phyloP scores from a whole-genome alignment of 2,329 filamentous ascomycete species.

The Paracamarosporium sp. region DNA sequence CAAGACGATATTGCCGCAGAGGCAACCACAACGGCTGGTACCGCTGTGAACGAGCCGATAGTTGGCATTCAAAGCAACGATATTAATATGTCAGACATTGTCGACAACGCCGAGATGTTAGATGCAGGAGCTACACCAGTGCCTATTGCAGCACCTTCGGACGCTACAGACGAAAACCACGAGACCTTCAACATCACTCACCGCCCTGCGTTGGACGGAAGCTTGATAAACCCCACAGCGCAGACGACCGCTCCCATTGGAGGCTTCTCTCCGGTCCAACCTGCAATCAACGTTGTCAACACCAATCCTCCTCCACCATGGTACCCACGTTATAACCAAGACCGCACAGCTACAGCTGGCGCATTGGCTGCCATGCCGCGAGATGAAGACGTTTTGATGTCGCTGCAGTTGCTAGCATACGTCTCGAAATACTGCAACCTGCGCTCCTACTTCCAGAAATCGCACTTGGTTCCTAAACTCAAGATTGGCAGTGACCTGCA shows the following conservation, averaged over 20 bases:
- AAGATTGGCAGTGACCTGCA: slow-evolving; percentile 88
- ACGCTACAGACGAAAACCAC: slow-evolving; percentile 73
- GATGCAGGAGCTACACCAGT: slow-evolving; percentile 73
- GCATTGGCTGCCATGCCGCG: slow-evolving; percentile 91
- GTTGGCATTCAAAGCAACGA: slow-evolving; percentile 79
- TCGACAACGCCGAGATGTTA: slow-evolving; percentile 80
- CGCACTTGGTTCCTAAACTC: slow-evolving; percentile 89
- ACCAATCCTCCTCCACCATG: slow-evolving; percentile 80
- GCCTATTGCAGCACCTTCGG: slow-evolving; percentile 78
- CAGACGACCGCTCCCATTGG: slow-evolving; percentile 70
- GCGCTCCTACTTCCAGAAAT: slow-evolving; percentile 92
- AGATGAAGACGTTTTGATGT: slow-evolving; percentile 98
- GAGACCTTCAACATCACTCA: slow-evolving; percentile 96
- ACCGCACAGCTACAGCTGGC: slow-evolving; percentile 70
- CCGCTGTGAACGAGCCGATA: slow-evolving; percentile 71
- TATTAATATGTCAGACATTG: slow-evolving; percentile 88
- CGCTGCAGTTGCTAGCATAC: slow-evolving; percentile 92
- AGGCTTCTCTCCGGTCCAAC: slow-evolving; percentile 76
- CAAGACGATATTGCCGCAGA: slow-evolving; percentile 84
- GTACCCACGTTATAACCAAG: slow-evolving; percentile 80
- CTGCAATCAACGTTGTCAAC: slow-evolving; percentile 69
- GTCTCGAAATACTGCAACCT: slow-evolving; percentile 99
- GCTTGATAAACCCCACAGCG: slow-evolving; percentile 75
- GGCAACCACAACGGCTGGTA: slow-evolving; percentile 76
- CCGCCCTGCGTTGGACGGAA: slow-evolving; percentile 81